Evolutionary conservation across 805 yeast species (phyloP).

Genomic region (Saturnispora ahearnii): DNA sequence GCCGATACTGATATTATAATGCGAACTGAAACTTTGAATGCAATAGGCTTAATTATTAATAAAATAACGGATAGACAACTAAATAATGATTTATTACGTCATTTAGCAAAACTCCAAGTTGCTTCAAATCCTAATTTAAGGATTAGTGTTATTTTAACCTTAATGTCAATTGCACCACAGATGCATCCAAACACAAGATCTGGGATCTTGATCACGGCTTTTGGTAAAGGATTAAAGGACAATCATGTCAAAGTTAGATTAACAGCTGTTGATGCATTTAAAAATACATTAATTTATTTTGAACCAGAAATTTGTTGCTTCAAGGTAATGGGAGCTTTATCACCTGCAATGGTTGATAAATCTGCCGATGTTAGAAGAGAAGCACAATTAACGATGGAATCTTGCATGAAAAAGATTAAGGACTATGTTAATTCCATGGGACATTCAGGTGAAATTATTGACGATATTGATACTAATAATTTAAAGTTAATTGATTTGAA

Average conservation of each 20-base stretch:
- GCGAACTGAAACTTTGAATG: constrained; percentile 69
- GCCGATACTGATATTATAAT: constrained; percentile 76
- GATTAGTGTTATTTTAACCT: constrained; percentile 63
- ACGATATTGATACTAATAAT: background rate
- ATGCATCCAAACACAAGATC: constrained; percentile 51
- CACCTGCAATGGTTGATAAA: constrained; percentile 73
- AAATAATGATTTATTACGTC: constrained; percentile 75
- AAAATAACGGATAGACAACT: constrained; percentile 69
- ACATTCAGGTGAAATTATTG: constrained; percentile 5
- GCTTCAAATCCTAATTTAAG: constrained; percentile 71
- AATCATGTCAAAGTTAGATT: constrained; percentile 64
- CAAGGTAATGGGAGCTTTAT: constrained; percentile 73
- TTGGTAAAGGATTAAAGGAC: constrained; percentile 74
- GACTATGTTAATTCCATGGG: constrained; percentile 25
- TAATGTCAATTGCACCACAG: constrained; percentile 54
- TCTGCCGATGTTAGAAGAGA: constrained; percentile 60
- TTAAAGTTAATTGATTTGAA: background rate
- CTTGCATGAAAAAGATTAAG: constrained; percentile 48
- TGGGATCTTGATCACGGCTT: constrained; percentile 79
- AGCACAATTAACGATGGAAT: constrained; percentile 60
- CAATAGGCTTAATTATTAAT: constrained; percentile 47
- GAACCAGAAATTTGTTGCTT: constrained; percentile 69
- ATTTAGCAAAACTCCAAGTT: constrained; percentile 72
- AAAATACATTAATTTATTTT: constrained; percentile 53
- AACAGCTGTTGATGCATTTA: constrained; percentile 70